These are phyloP conservation scores for Gypsophila paniculata DNA, from an alignment of 179 eudicot species.

Conservation along the genomic window DNA sequence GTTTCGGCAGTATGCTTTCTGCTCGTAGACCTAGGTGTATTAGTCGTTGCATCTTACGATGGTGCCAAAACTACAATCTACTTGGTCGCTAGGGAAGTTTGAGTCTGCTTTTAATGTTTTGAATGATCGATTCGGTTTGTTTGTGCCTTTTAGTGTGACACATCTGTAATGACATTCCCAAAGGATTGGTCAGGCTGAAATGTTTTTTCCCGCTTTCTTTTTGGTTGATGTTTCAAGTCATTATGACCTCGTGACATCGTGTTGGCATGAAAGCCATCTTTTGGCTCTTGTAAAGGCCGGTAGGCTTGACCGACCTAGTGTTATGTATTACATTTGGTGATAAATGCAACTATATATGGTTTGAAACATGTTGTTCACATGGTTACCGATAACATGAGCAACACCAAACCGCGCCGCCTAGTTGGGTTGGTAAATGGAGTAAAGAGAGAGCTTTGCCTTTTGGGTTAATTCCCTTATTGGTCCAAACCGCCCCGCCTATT, in stretches of 20 bases:
- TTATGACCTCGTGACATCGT: background rate
- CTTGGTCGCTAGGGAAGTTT: slow-evolving; percentile 6
- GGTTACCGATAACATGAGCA: too few species aligned
- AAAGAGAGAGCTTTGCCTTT: background rate
- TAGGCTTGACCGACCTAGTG: background rate
- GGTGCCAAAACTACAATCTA: slow-evolving; percentile 5
- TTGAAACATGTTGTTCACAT: too few species aligned
- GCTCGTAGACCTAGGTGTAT: background rate
- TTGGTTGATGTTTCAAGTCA: background rate
- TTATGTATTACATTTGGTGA: background rate
- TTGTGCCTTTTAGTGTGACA: background rate
- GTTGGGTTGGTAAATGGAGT: background rate
- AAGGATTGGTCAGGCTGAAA: background rate
- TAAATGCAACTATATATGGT: too few species aligned
- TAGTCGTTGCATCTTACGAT: background rate
- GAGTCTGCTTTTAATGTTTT: background rate
- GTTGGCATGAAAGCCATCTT: background rate
- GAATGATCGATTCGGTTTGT: background rate
- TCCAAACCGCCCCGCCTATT: background rate
- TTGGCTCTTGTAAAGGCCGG: background rate
- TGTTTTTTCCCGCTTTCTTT: background rate
- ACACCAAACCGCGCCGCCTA: background rate
- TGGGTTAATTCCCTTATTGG: background rate
- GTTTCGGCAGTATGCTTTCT: slow-evolving; percentile 3
- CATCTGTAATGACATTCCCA: background rate